phyloP scores from a whole-genome alignment of 1,284 basidiomycete species.

The Rhodofomes roseus region DNA sequence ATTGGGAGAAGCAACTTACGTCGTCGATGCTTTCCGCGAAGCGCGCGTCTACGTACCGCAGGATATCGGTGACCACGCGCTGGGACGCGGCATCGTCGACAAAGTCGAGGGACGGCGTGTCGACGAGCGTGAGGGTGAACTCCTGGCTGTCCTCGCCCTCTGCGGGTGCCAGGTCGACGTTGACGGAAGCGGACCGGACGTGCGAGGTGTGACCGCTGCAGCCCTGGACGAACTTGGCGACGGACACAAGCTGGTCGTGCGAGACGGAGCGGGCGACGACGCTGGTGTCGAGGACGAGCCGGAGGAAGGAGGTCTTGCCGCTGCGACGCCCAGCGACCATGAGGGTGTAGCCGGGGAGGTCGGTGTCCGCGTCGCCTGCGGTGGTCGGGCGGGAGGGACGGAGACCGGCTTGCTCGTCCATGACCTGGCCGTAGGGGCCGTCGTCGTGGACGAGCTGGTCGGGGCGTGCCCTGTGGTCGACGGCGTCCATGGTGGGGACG shows the following conservation, averaged over 20 bases:
- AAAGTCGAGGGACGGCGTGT: slow-evolving; percentile 75
- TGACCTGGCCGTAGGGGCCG: slow-evolving; percentile 35
- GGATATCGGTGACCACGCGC: slow-evolving; percentile 55
- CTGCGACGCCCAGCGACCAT: slow-evolving; percentile 73
- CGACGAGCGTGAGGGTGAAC: slow-evolving; percentile 67
- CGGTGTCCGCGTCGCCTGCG: slow-evolving; percentile 20
- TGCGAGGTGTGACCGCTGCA: slow-evolving; percentile 62
- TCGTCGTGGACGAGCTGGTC: slow-evolving; percentile 39
- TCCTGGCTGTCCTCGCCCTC: slow-evolving; percentile 39
- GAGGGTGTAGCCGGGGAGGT: slow-evolving; percentile 50
- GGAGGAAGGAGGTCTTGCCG: slow-evolving; percentile 80
- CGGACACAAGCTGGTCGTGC: slow-evolving; percentile 67
- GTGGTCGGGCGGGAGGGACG: slow-evolving; percentile 15
- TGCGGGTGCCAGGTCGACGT: slow-evolving; percentile 44
- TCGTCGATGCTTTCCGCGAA: slow-evolving; percentile 67
- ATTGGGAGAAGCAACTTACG: slow-evolving; percentile 44
- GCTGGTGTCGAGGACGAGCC: slow-evolving; percentile 73
- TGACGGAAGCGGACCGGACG: slow-evolving; percentile 63
- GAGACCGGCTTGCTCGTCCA: slow-evolving; percentile 30
- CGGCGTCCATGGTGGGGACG: slow-evolving; percentile 28
- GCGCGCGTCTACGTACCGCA: slow-evolving; percentile 62
- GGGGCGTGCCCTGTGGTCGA: slow-evolving; percentile 42
- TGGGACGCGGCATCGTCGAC: slow-evolving; percentile 56
- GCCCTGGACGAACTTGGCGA: slow-evolving; percentile 75
- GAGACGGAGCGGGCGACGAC: slow-evolving; percentile 51